A percentile compares a stretch with the other conserved stretches of the same genome.
phyloP scores from a whole-genome alignment of 2,329 filamentous ascomycete species.

The Verticillium longisporum region DNA sequence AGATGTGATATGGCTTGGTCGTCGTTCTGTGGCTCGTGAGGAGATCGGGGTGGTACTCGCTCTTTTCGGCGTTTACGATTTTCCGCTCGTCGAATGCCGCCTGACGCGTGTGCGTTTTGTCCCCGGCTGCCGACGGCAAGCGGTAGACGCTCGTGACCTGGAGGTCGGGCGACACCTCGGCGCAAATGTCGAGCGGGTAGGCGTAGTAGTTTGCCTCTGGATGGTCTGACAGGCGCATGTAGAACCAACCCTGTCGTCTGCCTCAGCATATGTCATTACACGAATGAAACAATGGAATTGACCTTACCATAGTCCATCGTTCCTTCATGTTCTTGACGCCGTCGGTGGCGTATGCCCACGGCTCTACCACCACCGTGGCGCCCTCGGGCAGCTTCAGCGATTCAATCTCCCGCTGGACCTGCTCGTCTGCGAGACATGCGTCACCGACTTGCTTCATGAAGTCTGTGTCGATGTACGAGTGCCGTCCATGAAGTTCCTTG shows the following conservation, averaged over 20 bases:
- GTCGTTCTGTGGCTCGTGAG: constrained; percentile 15
- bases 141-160: constrained; percentile 42
- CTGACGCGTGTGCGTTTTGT: constrained; percentile 25
- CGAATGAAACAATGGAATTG: too few species aligned
- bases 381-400: constrained; percentile 34
- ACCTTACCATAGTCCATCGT: constrained; percentile 39
- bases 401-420: constrained; percentile 34
- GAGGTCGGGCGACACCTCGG: constrained; percentile 42
- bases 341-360: constrained; percentile 50
- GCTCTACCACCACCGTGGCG: constrained; percentile 39
- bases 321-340: constrained; percentile 42
- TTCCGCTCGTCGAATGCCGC: constrained; percentile 32
- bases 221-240: constrained; percentile 24
- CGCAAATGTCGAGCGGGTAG: constrained; percentile 46
- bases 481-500: constrained; percentile 27
- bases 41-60: constrained; percentile 24
- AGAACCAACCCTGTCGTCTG: constrained; percentile 7
- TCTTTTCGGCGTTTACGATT: constrained; percentile 22
- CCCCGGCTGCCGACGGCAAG: constrained; percentile 32
- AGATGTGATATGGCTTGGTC: constrained; percentile 30
- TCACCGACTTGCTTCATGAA: constrained; percentile 41
- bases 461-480: constrained; percentile 38
- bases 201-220: constrained; percentile 50
- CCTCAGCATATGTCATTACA: neutral
- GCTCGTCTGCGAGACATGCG: constrained; percentile 34